Evolutionary conservation across 768 basidiomycete species (phyloP).

Genomic region (Pleurotus platypus): DNA sequence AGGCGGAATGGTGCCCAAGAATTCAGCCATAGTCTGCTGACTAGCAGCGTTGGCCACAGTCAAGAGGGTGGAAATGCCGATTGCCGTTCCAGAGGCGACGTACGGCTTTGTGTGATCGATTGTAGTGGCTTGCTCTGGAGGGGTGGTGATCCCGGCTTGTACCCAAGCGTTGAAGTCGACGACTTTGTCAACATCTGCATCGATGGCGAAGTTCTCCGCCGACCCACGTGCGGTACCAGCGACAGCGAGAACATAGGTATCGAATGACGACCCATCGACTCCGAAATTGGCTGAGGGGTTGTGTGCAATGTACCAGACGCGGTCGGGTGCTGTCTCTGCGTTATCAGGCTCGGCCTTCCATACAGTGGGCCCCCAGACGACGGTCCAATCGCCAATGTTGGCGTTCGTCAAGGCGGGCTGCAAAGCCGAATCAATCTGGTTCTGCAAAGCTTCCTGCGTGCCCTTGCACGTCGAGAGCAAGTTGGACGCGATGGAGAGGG

Average conservation of each 20-base stretch:
- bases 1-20: not conserved
- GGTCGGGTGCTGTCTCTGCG: not conserved
- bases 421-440: not conserved
- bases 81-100: not conserved
- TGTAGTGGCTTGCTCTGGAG: not conserved
- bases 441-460: not conserved
- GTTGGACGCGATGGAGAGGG: not conserved
- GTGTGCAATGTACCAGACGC: not conserved
- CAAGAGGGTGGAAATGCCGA: not conserved
- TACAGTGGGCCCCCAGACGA: not conserved
- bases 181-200: not conserved
- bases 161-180: conserved; percentile 7
- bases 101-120: not conserved
- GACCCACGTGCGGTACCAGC: not conserved
- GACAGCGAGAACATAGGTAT: conserved; percentile 1
- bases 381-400: not conserved
- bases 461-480: not conserved
- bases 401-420: not conserved
- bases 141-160: not conserved
- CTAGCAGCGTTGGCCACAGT: not conserved
- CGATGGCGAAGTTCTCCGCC: not conserved
- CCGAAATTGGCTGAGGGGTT: conserved; percentile 1
- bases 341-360: not conserved
- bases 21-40: not conserved
- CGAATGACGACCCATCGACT: not conserved